Evolutionary conservation across 208 protist genomes (phyloP), one percentile per base, ranked within the genome.

Genomic region (Naegleria fowleri): DNA sequence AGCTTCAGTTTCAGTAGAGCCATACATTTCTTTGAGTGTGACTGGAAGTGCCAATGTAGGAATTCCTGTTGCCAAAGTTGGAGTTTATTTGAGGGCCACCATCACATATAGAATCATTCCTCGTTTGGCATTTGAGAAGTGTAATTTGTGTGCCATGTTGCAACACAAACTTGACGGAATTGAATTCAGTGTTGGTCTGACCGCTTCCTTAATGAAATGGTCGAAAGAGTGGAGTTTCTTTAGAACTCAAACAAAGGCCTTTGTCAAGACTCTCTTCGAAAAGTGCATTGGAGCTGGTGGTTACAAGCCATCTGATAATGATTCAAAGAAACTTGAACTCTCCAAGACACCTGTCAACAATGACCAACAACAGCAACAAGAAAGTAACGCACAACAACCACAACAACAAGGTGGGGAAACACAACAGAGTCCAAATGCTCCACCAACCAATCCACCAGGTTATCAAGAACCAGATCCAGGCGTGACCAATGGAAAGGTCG

Each of bases 101-200:
- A 41, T 84, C 6, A 84, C 29, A 39, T 84, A 84, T 11, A 33
- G 76, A 84, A 33, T 84, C 15, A 84, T 84, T 41, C 76, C 76
- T 38, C 38, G 33, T 33, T 16, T 84, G 11, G 76, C 33, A 38
- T 41, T 40, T 40, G 38, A 84, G 39, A 40, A 33, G 29, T 84
- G 76, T 84, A 84, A 84, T 41, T 41, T 84, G 38, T 84, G 76
- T 84, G 76, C 76, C 76, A 84, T 40, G 76, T 40, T 84, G 38
- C 38, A 33, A 41, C 76, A 84, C 16, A 16, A 36, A 38, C 15
- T 84, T 16, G 76, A 84, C 39, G 33, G 33, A 16, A 33, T 40
- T 11, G 33, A 40, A 15, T 41, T 84, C 15, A 33, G 39, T 15
- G 76, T 84, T 16, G 76, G 76, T 84, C 22, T 67, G 2, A 29